Evolutionary conservation across 208 protist species (phyloP).

Genomic region (Herpetomonas samuelpessoai): DNA sequence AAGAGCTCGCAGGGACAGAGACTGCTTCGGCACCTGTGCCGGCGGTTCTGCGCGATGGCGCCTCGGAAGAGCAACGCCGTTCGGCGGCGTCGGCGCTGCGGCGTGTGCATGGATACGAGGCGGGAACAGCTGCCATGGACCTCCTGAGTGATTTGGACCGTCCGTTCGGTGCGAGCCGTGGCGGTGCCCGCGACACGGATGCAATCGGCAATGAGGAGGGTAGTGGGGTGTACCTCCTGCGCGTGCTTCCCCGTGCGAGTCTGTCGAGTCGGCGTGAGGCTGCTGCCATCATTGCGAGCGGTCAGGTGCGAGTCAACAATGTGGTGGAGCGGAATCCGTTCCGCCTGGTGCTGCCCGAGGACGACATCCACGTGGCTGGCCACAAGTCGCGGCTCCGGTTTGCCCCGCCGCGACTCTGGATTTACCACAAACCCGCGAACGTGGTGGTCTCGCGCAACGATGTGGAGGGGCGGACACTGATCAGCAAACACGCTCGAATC

Average conservation of each 20-base stretch:
- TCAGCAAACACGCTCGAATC: constrained; percentile 78
- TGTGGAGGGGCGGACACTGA: constrained; percentile 60
- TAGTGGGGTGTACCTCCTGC: constrained; percentile 61
- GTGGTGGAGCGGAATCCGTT: constrained; percentile 87
- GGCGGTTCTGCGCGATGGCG: background rate
- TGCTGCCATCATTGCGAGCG: constrained; percentile 60
- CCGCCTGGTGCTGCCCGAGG: constrained; percentile 60
- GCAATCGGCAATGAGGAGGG: constrained; percentile 1
- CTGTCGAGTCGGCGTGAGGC: constrained; percentile 84
- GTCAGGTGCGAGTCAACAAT: constrained; percentile 83
- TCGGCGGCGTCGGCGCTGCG: background rate
- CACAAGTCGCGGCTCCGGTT: constrained; percentile 75
- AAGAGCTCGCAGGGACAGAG: constrained; percentile 3
- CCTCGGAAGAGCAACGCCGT: background rate
- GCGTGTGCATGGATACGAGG: too few species aligned
- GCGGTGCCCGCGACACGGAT: background rate
- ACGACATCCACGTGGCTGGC: constrained; percentile 71
- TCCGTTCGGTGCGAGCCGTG: background rate
- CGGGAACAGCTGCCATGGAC: background rate
- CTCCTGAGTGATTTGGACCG: constrained; percentile 6
- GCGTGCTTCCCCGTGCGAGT: constrained; percentile 70
- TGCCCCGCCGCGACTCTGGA: constrained; percentile 78
- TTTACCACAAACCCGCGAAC: constrained; percentile 89
- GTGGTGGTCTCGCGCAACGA: constrained; percentile 86
- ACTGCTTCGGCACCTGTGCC: constrained; percentile 1